Evolutionary conservation across 345 rosid genomes (phyloP), one percentile per base, ranked within the genome.

Genomic region (Lepidium sativum): DNA sequence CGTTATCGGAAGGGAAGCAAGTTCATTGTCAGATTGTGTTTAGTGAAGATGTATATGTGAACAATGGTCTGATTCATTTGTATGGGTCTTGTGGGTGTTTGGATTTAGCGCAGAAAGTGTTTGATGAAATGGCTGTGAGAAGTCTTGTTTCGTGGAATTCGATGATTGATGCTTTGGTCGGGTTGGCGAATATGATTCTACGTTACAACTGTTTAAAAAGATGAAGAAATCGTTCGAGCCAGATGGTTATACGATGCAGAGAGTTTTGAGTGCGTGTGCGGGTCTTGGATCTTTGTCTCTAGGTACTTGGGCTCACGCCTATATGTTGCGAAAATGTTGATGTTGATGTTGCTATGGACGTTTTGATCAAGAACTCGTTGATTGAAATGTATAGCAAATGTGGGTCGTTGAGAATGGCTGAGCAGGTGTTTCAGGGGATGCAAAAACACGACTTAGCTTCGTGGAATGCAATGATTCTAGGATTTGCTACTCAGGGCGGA

Each of bases 311-410:
- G 79, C 72, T 10, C 95, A 91, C 40, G 82, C 80, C 61, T 86
- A 77, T 75, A 3, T 85, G 54, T n/a, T 86, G 64, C 78, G 71
- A 49, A 82, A 69, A 9, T 71, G 73, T 15, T 82, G 75, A 75
- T 52, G 34, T 42, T 7, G 50, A 61, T 68, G 37, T 73, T 41
- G 67, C 65, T 37, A 50, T 42, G 20, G 84, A 81, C 76, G 81
- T 85, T 79, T 66, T 91, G 63, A 65, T 86, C 18, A 79, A 81
- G 34, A 82, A 82, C 73, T 84, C 84, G 4, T 66, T 91, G 76
- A 68, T 86, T 23, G 92, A 91, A 47, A 88, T 91, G 96, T 91
- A 91, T 54, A 77, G 88, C 76, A 91, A 85, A 77, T 84, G 95
- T 14, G 95, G 96, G 15, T 76, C 84, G 0, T 53, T 86, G 18